phyloP scores from a whole-genome alignment of 2,329 filamentous ascomycete genomes.

The Penicillium occitanis region DNA sequence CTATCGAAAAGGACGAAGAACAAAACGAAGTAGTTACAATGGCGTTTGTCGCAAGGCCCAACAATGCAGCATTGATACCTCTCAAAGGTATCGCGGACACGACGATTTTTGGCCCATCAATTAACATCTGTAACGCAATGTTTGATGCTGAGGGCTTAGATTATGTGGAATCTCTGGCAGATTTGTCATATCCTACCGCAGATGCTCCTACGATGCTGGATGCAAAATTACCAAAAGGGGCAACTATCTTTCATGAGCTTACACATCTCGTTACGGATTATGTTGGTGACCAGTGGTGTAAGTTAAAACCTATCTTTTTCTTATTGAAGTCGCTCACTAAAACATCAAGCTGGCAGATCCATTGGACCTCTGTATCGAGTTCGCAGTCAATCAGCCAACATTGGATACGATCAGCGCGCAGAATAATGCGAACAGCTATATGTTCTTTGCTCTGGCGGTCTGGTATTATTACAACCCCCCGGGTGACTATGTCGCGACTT shows the following conservation, averaged over 20 bases:
- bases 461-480: constrained; percentile 3
- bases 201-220: background rate
- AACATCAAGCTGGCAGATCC: background rate
- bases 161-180: background rate
- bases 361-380: background rate
- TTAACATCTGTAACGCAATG: background rate
- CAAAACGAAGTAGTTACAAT: background rate
- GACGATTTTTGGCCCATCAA: background rate
- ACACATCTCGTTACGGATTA: background rate
- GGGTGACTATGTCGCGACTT: background rate
- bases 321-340: background rate
- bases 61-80: background rate
- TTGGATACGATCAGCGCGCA: background rate
- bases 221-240: background rate
- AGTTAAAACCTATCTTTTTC: background rate
- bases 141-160: background rate
- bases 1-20: background rate
- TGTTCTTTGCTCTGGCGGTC: constrained; percentile 2
- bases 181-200: background rate
- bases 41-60: constrained; percentile 1
- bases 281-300: background rate
- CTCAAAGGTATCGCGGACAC: background rate
- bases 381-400: background rate
- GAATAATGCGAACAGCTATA: constrained; percentile 1
- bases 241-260: background rate